Conservation (phyloP, 306 rosid species). For the Sicyos edulis region DNA sequence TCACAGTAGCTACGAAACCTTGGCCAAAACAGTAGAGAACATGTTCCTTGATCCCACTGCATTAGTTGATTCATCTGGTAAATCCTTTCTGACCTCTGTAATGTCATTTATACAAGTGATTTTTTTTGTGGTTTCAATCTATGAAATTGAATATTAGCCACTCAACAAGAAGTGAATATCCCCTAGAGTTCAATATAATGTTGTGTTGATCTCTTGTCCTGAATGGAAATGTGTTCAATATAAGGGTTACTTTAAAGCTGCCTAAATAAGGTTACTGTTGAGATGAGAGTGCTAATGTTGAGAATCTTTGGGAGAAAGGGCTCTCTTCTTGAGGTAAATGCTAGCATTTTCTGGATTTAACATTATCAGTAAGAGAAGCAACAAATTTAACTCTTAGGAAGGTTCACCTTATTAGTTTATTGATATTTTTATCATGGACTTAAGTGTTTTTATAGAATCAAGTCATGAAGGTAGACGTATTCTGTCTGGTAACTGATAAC, state of each 20-base stretch:
- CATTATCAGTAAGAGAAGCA: neutral
- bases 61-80: constrained; percentile 44
- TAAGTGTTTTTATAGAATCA: neutral
- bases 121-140: neutral
- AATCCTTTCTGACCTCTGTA: constrained; percentile 15
- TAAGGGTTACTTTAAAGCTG: constrained; percentile 1
- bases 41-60: constrained; percentile 64
- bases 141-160: neutral
- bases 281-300: no score
- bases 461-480: neutral
- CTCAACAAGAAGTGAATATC: neutral
- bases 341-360: neutral
- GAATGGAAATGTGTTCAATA: no score
- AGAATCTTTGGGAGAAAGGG: neutral
- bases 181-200: neutral
- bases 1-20: constrained; percentile 68
- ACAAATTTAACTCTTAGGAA: no score
- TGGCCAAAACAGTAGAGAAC: constrained; percentile 61
- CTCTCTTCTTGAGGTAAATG: neutral
- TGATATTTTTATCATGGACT: neutral
- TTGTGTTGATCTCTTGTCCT: neutral
- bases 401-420: neutral
- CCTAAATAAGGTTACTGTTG: neutral
- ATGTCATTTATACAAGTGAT: neutral
- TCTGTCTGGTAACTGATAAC: neutral